Percentiles rank a stretch among this genome's conserved stretches.
Evolutionary conservation across 305 asterid genomes (phyloP).

Genomic region (Rubia occidens): DNA sequence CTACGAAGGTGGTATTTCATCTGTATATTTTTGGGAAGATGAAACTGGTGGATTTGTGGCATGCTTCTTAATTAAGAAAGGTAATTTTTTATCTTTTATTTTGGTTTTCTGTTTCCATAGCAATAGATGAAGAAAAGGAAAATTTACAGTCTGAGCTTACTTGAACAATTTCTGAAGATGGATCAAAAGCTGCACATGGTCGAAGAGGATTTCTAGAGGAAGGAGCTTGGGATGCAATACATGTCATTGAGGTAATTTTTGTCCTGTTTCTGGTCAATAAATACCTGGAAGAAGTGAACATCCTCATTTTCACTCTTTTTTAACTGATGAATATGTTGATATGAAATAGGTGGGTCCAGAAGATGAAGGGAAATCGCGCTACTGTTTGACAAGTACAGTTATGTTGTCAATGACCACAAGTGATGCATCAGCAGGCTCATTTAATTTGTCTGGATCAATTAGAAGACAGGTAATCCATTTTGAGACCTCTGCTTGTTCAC

Average conservation of each 20-base stretch:
- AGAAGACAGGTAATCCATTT: constrained; percentile 75
- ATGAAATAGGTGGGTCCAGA: constrained; percentile 58
- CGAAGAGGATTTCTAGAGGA: constrained; percentile 84
- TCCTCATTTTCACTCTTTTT: constrained; percentile 9
- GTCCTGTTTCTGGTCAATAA: constrained; percentile 5
- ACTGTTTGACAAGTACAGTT: constrained; percentile 86
- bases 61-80: constrained; percentile 90
- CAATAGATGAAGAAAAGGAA: constrained; percentile 6
- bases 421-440: constrained; percentile 73
- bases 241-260: constrained; percentile 73
- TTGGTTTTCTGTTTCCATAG: neutral
- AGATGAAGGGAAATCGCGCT: constrained; percentile 68
- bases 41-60: constrained; percentile 80
- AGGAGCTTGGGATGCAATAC: constrained; percentile 99
- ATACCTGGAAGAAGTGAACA: neutral
- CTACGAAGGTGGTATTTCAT: constrained; percentile 95
- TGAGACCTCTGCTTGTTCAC: neutral
- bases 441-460: constrained; percentile 90
- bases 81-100: constrained; percentile 23
- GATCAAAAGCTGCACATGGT: constrained; percentile 74
- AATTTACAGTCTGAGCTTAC: constrained; percentile 15
- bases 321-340: constrained; percentile 2
- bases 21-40: constrained; percentile 91
- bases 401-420: constrained; percentile 90
- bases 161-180: constrained; percentile 46